Evolutionary conservation across 768 basidiomycete species (phyloP).

Genomic region (Mycena capillaripes): DNA sequence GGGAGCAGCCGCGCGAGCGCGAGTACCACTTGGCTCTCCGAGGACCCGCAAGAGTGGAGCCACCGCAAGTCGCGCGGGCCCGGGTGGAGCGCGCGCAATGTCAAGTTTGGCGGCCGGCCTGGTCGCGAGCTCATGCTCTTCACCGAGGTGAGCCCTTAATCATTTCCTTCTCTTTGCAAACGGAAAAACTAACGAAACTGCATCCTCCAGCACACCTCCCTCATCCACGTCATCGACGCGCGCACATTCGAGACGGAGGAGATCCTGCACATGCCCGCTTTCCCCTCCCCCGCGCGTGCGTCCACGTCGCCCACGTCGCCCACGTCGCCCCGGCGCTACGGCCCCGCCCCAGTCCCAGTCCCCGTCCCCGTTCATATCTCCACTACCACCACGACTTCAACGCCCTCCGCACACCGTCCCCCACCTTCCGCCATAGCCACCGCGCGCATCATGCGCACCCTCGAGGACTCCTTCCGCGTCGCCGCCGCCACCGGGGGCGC

Average conservation of each 20-base stretch:
- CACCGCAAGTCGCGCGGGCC: constrained; percentile 70
- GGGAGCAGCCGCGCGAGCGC: constrained; percentile 54
- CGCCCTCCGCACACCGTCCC: neutral
- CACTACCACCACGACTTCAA: neutral
- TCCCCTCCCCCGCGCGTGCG: constrained; percentile 36
- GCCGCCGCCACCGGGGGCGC: too few species aligned
- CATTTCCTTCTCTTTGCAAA: neutral
- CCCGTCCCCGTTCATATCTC: neutral
- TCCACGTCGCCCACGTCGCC: constrained; percentile 11
- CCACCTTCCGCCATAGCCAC: constrained; percentile 21
- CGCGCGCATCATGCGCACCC: constrained; percentile 57
- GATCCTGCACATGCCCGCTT: constrained; percentile 69
- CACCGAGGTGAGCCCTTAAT: constrained; percentile 76
- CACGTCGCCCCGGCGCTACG: neutral
- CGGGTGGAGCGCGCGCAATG: constrained; percentile 87
- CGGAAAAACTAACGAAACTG: neutral
- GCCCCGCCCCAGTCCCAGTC: constrained; percentile 18
- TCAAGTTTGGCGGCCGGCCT: constrained; percentile 83
- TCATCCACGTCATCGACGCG: constrained; percentile 89
- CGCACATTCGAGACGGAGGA: constrained; percentile 87
- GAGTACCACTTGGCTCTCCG: constrained; percentile 67
- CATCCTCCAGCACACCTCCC: constrained; percentile 75
- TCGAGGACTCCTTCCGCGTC: constrained; percentile 74
- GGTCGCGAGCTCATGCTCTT: constrained; percentile 88
- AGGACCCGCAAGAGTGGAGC: constrained; percentile 80